A percentile compares a stretch with the other conserved stretches of the same genome.
Conservation (phyloP, 2,329 filamentous ascomycete genomes). For the Truncatella angustata region DNA sequence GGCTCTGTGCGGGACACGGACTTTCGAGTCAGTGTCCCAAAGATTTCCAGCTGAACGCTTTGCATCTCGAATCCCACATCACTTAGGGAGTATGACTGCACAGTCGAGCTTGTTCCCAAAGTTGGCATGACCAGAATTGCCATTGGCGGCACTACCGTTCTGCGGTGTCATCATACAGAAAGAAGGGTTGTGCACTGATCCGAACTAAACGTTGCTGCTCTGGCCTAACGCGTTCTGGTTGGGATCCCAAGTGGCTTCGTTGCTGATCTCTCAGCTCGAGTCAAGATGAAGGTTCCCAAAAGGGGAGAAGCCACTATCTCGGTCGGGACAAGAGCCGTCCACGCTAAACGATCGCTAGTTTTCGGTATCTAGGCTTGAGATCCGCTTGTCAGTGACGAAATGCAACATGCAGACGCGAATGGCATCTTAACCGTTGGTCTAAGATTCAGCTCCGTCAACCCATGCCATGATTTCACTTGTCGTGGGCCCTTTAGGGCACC, state of each 20-base stretch:
- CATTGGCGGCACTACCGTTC: too few relatives aligned
- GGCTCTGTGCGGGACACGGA: too few relatives aligned
- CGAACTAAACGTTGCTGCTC: neutral
- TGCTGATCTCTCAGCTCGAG: neutral
- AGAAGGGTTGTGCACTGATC: neutral
- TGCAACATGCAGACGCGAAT: neutral
- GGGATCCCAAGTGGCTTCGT: neutral
- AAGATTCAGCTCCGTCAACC: too few relatives aligned
- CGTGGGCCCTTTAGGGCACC: too few relatives aligned
- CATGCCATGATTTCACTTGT: too few relatives aligned
- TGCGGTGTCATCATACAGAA: neutral
- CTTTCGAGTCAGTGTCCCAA: too few relatives aligned
- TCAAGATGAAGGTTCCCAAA: neutral
- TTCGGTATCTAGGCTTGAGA: neutral
- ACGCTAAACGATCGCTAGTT: neutral
- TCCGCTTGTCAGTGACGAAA: neutral
- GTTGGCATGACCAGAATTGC: too few relatives aligned
- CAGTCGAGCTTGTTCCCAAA: too few relatives aligned
- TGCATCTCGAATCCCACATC: too few relatives aligned
- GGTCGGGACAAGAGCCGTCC: neutral
- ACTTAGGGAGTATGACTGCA: too few relatives aligned
- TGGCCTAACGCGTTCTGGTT: neutral
- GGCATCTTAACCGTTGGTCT: too few relatives aligned
- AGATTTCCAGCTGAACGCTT: too few relatives aligned
- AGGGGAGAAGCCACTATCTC: neutral